Conservation (phyloP, 2,329 filamentous ascomycete species). For the Talaromyces sp. region DNA sequence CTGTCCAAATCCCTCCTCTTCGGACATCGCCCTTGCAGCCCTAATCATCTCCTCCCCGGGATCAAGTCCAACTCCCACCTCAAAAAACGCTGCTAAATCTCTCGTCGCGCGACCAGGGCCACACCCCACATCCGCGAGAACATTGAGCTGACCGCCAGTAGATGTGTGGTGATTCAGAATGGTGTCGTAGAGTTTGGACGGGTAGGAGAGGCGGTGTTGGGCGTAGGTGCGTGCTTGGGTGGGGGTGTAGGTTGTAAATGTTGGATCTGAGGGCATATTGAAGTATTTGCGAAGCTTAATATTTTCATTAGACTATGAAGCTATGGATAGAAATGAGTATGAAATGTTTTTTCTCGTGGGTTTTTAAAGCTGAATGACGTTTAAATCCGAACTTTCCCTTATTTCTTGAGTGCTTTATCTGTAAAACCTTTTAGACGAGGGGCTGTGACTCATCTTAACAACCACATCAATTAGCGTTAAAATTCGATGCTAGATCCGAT, state of each 20-base stretch:
- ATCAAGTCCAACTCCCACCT: constrained; percentile 49
- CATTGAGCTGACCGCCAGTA: constrained; percentile 44
- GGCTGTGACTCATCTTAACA: background rate
- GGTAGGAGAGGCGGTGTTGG: constrained; percentile 50
- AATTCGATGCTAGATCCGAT: background rate
- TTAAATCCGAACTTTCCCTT: too few relatives aligned
- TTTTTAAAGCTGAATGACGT: too few relatives aligned
- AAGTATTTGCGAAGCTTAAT: too few relatives aligned
- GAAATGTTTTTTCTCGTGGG: too few relatives aligned
- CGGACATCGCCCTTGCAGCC: constrained; percentile 35
- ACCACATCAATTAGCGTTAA: background rate
- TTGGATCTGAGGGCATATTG: constrained; percentile 19
- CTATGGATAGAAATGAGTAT: too few relatives aligned
- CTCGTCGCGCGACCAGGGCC: constrained; percentile 53
- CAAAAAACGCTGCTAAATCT: constrained; percentile 48
- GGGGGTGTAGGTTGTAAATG: constrained; percentile 24
- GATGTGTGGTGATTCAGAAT: constrained; percentile 49
- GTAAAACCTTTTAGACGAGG: background rate
- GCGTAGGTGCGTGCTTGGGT: constrained; percentile 32
- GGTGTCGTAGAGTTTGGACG: constrained; percentile 45
- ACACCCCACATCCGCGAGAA: constrained; percentile 55
- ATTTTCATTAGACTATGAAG: too few relatives aligned
- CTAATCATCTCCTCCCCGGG: constrained; percentile 54
- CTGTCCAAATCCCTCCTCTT: constrained; percentile 28
- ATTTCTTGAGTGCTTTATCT: too few relatives aligned